phyloP scores from a whole-genome alignment of 257 asterid species.

The Eustoma russellianum region DNA sequence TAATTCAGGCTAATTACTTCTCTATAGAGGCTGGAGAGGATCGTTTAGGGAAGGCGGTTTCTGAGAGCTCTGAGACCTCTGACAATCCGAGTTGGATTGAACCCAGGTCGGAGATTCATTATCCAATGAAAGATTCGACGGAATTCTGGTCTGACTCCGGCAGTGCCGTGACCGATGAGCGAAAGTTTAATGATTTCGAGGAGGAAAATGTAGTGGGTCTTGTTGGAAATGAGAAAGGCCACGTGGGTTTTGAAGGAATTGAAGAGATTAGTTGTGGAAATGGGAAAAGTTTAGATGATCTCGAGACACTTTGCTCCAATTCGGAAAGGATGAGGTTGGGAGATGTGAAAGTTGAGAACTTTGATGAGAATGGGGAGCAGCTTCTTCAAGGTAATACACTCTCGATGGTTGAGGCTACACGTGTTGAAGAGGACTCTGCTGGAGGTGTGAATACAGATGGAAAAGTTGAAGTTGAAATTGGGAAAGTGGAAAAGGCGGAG shows the following conservation, averaged over 20 bases:
- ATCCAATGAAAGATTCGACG: constrained; percentile 27
- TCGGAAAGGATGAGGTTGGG: constrained; percentile 17
- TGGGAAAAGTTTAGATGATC: constrained; percentile 16
- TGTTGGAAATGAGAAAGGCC: constrained; percentile 10
- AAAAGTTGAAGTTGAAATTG: constrained; percentile 14
- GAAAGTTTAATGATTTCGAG: constrained; percentile 29
- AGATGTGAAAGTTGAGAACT: constrained; percentile 15
- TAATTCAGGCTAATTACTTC: constrained; percentile 54
- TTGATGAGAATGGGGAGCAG: constrained; percentile 12
- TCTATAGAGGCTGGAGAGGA: constrained; percentile 34
- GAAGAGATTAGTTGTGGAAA: constrained; percentile 19
- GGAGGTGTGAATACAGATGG: constrained; percentile 13
- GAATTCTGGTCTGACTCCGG: constrained; percentile 69
- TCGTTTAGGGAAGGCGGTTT: constrained; percentile 16
- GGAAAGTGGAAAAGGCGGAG: constrained; percentile 23
- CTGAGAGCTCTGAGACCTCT: constrained; percentile 33
- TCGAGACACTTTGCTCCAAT: constrained; percentile 4
- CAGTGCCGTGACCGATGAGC: constrained; percentile 50
- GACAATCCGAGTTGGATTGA: constrained; percentile 79
- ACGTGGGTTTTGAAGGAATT: constrained; percentile 17
- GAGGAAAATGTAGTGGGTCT: constrained; percentile 25
- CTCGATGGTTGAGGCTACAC: constrained; percentile 19
- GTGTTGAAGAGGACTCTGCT: constrained; percentile 14
- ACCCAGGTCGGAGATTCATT: constrained; percentile 46
- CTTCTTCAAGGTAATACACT: constrained; percentile 14